These are phyloP conservation scores for Leucosporidium scottii DNA, from an alignment of 768 basidiomycete species.

Conservation along the genomic window DNA sequence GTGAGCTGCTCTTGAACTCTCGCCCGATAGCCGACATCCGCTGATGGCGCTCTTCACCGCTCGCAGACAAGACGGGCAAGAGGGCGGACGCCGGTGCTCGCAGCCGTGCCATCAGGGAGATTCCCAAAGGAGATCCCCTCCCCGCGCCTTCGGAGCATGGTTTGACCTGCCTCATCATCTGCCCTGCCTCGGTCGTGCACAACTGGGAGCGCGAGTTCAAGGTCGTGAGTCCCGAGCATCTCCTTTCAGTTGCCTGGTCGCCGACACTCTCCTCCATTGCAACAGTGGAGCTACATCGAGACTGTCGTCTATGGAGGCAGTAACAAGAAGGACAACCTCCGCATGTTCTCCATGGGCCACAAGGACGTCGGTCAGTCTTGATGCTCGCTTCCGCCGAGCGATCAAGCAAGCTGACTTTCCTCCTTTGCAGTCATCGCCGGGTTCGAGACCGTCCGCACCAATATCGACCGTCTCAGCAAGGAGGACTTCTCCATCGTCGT, in stretches of 20 bases:
- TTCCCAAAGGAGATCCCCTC: conserved; percentile 47
- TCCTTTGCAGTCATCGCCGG: conserved; percentile 62
- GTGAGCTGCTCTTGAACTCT: conserved; percentile 4
- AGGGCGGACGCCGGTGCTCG: conserved; percentile 41
- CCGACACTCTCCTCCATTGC: conserved; percentile 4
- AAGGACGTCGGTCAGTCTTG: conserved; percentile 61
- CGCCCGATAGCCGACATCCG: neutral
- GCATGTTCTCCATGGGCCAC: conserved; percentile 71
- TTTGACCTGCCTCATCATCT: conserved; percentile 81
- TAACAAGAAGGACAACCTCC: conserved; percentile 52
- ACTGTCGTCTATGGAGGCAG: conserved; percentile 62
- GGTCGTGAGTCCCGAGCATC: conserved; percentile 50
- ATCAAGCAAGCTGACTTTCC: neutral
- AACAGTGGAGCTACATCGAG: conserved; percentile 91
- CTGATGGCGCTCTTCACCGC: neutral
- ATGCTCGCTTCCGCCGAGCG: neutral
- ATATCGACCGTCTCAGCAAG: conserved; percentile 62
- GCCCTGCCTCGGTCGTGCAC: conserved; percentile 70
- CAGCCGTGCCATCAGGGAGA: neutral
- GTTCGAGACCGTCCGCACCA: conserved; percentile 64
- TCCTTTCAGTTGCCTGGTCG: neutral
- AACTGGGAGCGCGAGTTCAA: conserved; percentile 89
- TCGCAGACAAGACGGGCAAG: conserved; percentile 54
- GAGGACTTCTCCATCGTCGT: conserved; percentile 58
- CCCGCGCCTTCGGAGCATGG: conserved; percentile 61